These are phyloP conservation scores for Globisporangium viniferum DNA, from an alignment of 352 stramenopile species.

Conservation along the genomic window DNA sequence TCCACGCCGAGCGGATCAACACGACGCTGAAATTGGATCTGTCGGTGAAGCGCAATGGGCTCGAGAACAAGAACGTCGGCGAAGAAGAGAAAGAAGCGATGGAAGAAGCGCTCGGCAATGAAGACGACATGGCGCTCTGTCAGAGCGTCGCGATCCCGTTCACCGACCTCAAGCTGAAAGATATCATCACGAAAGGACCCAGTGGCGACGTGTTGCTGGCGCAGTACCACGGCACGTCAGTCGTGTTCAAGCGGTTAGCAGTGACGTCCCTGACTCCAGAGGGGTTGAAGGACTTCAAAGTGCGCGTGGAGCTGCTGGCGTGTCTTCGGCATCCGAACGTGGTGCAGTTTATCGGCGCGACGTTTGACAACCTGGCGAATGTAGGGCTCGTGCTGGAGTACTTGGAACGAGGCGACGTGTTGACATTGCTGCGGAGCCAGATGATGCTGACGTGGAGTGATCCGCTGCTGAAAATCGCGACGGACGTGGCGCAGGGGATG, in stretches of 20 bases:
- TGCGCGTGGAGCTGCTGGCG: slow-evolving; percentile 72
- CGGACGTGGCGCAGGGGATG: slow-evolving; percentile 75
- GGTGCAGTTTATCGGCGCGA: slow-evolving; percentile 84
- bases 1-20: slow-evolving; percentile 76
- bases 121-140: slow-evolving; percentile 52
- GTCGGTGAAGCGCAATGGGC: slow-evolving; percentile 62
- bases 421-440: slow-evolving; percentile 51
- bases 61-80: slow-evolving; percentile 65
- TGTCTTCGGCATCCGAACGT: slow-evolving; percentile 84
- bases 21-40: slow-evolving; percentile 78
- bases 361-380: slow-evolving; percentile 79
- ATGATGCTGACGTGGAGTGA: slow-evolving; percentile 78
- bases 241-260: slow-evolving; percentile 76
- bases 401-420: slow-evolving; percentile 67
- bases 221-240: slow-evolving; percentile 71
- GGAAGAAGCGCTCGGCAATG: slow-evolving; percentile 39
- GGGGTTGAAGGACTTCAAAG: slow-evolving; percentile 69
- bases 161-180: slow-evolving; percentile 63
- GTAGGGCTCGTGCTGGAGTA: slow-evolving; percentile 79
- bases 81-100: slow-evolving; percentile 57
- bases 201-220: slow-evolving; percentile 64
- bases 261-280: slow-evolving; percentile 56
- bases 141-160: slow-evolving; percentile 76
- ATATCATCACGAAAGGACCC: slow-evolving; percentile 66
- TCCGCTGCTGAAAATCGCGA: slow-evolving; percentile 75